Evolutionary conservation across 1,284 basidiomycete genomes (phyloP), one percentile per base, ranked within the genome.

Genomic region (Melanopsichium pennsylvanicum): DNA sequence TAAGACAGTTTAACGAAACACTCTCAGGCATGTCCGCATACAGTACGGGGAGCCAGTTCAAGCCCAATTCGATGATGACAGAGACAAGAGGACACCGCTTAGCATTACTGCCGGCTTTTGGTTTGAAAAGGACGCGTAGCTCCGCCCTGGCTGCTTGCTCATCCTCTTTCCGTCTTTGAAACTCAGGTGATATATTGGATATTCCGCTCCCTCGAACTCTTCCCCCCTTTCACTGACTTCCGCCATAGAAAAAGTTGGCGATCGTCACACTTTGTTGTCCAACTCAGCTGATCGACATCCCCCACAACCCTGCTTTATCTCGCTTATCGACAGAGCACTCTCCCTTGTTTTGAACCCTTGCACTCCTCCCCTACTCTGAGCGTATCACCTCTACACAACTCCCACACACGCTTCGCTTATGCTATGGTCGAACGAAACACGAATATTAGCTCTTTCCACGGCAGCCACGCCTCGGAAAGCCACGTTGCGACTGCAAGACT

Each of bases 161-260:
- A n/a, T n/a, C n/a, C 59, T 62, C 47, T 47, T 50, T 55, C 52
- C 48, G 60, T 52, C 54, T 39, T 43, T 55, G 15, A 37, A 63
- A 57, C 60, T 63, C 60, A 57, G 52, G 60, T 57, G 60, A 63
- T 63, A 25, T 63, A 57, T 62, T 51, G n/a, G 47, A 51, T 44
- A 41, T 44, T 32, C 44, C 48, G 38, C 44, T 29, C 27, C 13
- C 27, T 13, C 8, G 27, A 13, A 7, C 27, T 8, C 27, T 13
- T 29, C 27, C 27, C 27, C n/a, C n/a, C n/a, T n/a, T n/a, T n/a
- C n/a, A n/a, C n/a, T n/a, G n/a, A n/a, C n/a, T n/a, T n/a, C n/a
- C n/a, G n/a, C n/a, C n/a, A n/a, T n/a, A n/a, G n/a, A n/a, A n/a
- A n/a, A 12, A 39, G 15, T 34, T 29, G 46, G 13, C 35, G 47